Percentiles rank a stretch among this genome's conserved stretches.
phyloP scores from a whole-genome alignment of 2,329 filamentous ascomycete species.

The Nigrospora osmanthi region DNA sequence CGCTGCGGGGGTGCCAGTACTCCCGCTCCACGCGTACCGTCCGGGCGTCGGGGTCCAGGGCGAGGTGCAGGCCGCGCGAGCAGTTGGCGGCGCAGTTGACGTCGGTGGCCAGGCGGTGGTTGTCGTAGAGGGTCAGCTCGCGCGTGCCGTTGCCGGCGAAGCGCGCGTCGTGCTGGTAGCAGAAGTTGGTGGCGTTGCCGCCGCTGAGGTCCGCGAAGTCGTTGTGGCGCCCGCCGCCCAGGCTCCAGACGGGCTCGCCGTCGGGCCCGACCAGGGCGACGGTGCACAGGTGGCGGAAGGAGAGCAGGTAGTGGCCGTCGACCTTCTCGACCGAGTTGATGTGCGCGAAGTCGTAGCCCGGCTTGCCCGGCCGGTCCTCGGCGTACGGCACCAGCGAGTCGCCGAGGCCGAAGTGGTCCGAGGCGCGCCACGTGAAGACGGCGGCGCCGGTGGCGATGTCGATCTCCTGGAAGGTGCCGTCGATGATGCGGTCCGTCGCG shows the following conservation, averaged over 20 bases:
- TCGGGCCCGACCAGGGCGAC: slow-evolving; percentile 7
- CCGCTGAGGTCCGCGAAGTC: slow-evolving; percentile 6
- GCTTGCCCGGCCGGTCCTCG: background rate
- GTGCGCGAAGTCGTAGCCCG: slow-evolving; percentile 4
- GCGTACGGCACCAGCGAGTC: slow-evolving; percentile 1
- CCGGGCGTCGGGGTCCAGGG: slow-evolving; percentile 2
- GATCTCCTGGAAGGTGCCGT: slow-evolving; percentile 7
- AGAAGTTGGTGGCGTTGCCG: background rate
- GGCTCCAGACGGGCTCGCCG: slow-evolving; percentile 7
- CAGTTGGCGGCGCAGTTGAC: slow-evolving; percentile 5
- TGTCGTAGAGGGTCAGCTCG: slow-evolving; percentile 8
- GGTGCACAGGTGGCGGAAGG: slow-evolving; percentile 5
- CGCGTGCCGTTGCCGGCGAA: slow-evolving; percentile 3
- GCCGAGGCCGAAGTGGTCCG: slow-evolving; percentile 3
- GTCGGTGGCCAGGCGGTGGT: slow-evolving; percentile 4
- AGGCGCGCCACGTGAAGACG: slow-evolving; percentile 5
- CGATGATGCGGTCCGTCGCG: background rate
- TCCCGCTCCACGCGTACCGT: slow-evolving; percentile 6
- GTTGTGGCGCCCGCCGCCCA: slow-evolving; percentile 6
- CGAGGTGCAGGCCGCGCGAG: slow-evolving; percentile 5
- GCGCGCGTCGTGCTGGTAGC: slow-evolving; percentile 8
- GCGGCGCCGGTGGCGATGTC: slow-evolving; percentile 6
- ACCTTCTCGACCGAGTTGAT: slow-evolving; percentile 7
- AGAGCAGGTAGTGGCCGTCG: slow-evolving; percentile 9
- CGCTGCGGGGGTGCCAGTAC: slow-evolving; percentile 5